These are phyloP conservation scores for Suillus variegatus DNA, from an alignment of 768 basidiomycete genomes.

Conservation along the genomic window DNA sequence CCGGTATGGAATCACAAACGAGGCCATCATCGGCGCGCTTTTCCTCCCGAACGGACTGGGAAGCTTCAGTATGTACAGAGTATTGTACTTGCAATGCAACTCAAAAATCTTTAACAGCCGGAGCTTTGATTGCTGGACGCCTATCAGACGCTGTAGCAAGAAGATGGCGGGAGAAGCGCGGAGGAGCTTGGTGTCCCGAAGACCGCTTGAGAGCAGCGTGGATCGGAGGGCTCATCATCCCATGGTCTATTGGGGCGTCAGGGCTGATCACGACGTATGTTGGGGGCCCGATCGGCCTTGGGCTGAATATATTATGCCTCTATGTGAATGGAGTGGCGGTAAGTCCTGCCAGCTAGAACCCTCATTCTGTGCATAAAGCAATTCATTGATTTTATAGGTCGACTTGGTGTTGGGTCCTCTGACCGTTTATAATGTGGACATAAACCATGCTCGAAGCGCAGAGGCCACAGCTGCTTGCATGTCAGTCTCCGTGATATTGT, in stretches of 20 bases:
- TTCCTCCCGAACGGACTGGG: conserved; percentile 61
- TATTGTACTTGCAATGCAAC: not conserved
- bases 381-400: conserved; percentile 33
- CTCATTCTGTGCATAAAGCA: not conserved
- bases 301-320: conserved; percentile 48
- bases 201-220: conserved; percentile 56
- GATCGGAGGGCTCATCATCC: conserved; percentile 46
- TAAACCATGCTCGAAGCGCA: conserved; percentile 52
- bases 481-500: conserved; percentile 32
- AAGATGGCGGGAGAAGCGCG: conserved; percentile 44
- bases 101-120: conserved; percentile 37
- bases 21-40: conserved; percentile 57
- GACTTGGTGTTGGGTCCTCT: conserved; percentile 53
- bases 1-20: conserved; percentile 56
- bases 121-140: conserved; percentile 55
- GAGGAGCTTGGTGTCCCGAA: conserved; percentile 61
- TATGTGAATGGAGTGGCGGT: conserved; percentile 64
- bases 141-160: conserved; percentile 54
- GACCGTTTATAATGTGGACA: conserved; percentile 58
- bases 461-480: conserved; percentile 45
- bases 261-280: conserved; percentile 52
- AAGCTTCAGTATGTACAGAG: conserved; percentile 48
- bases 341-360: conserved; percentile 14
- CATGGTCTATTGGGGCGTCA: conserved; percentile 45
- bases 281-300: conserved; percentile 45